Base-by-base conservation (phyloP, 2,329 filamentous ascomycete species). In the Colletotrichum tropicale region DNA sequence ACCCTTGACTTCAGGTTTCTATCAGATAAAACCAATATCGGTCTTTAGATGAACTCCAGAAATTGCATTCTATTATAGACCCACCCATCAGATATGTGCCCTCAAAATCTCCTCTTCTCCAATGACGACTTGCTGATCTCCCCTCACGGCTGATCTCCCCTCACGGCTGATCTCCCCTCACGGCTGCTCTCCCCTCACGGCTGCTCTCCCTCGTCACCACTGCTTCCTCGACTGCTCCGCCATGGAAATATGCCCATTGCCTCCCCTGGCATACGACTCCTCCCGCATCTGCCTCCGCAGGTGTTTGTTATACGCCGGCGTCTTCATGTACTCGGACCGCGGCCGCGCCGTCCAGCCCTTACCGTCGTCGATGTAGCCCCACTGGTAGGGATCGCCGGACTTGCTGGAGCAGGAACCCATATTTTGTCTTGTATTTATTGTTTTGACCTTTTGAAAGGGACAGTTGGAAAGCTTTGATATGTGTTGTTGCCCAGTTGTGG, bases 341-440 rank as follows among this genome's bases (percentile, higher is more conserved):
- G 60, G 75, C 1, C 75, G 75, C 48, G 71, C 75, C 16, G 75
- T 74, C 75, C 75, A 76, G 38, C 75, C 75, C 26, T 74, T 52
- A 38, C 71, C 71, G 66, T 76, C 75, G 36, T 76, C 75, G 26
- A 76, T 70, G 62, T 76, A 76, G 8, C 75, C 75, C 70, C 71
- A 76, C 66, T 64, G 67, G 26, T 69, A 18, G 55, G 52, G 56
- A 30, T 69, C 66, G 55, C 66, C 66, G 28, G 12, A 16, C 32
- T 58, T 69, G 66, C 66, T 69, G 2, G n/a, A 34, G 21, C 21
- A 60, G 34, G 32, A 38, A 28, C 66, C 66, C 66, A 69, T 69
- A 9, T 3, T 64, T 30, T 18, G 13, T 18, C 26, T 12, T 69
- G 5, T 60, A 3, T n/a, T 16, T 5, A n/a, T n/a, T n/a, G n/a